These are phyloP conservation scores for Oleoguttula mirabilis DNA, from an alignment of 495 filamentous ascomycete species.

Conservation along the genomic window DNA sequence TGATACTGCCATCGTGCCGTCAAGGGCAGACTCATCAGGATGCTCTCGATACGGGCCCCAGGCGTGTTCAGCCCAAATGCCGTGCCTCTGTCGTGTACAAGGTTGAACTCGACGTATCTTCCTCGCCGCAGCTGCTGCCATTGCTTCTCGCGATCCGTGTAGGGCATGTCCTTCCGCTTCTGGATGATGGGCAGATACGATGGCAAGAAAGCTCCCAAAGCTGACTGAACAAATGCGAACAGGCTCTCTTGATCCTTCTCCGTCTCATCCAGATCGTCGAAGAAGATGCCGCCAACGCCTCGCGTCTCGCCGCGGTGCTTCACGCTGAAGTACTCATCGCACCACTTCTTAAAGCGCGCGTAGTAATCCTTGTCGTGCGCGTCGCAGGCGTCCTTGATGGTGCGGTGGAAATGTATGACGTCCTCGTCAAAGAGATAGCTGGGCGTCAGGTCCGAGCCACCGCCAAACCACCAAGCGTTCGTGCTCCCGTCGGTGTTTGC, in stretches of 20 bases:
- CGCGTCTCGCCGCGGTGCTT: conserved; percentile 83
- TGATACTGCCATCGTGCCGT: conserved; percentile 95
- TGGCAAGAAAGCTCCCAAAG: conserved; percentile 75
- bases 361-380: conserved; percentile 88
- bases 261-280: conserved; percentile 85
- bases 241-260: conserved; percentile 81
- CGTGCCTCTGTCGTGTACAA: conserved; percentile 93
- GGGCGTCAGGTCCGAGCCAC: conserved; percentile 87
- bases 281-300: conserved; percentile 94
- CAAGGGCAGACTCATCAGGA: conserved; percentile 89
- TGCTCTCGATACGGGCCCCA: conserved; percentile 84
- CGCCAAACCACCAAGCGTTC: conserved; percentile 94
- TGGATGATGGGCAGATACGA: conserved; percentile 84
- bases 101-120: conserved; percentile 95
- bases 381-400: conserved; percentile 86
- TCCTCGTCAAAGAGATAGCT: conserved; percentile 94
- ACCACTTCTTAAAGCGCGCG: conserved; percentile 94
- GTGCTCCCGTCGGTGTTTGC: conserved; percentile 58
- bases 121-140: conserved; percentile 95
- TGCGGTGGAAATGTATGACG: conserved; percentile 89
- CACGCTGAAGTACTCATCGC: conserved; percentile 91
- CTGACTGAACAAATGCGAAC: conserved; percentile 82
- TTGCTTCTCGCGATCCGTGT: conserved; percentile 68
- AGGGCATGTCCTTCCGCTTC: conserved; percentile 82
- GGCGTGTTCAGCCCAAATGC: conserved; percentile 91